Base-by-base conservation (phyloP, 805 yeast genomes). In the Candida lessepsii region DNA sequence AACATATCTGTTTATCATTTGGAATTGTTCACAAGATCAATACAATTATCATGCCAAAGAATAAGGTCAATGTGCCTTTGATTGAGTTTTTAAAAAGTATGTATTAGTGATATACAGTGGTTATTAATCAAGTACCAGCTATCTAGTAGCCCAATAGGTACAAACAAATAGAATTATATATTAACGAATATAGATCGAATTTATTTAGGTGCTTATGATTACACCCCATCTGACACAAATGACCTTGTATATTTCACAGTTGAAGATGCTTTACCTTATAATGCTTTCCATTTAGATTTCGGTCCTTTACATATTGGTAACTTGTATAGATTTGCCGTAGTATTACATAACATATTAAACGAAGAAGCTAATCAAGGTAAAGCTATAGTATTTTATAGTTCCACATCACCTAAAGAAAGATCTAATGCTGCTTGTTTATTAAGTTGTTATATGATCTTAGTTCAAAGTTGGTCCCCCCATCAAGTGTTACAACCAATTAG, bases 401-500 rank as follows among this genome's bases (percentile, higher is more conserved):
- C 89, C 1, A 80, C 91, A 0, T 81, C 86, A 23, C 78, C 96
- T 1, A 80, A 83, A 46, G 83, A 83, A 49, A 67, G 99, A 53
- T 81, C 97, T 5, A 93, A 93, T 56, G 95, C 98, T 13, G 97
- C 98, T 3, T 89, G 98, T 61, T 70, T 93, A 47, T 70, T 93
- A 37, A 87, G 96, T 49, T 88, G 97, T 55, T 93, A 93, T 63
- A 89, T 93, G 97, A 76, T 93, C 1, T 65, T 93, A 40, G 91
- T 93, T 13, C 99, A 93, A 59, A 83, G 88, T 10, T 93, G 99
- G 99, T 88, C 97, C 1, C 99, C 99, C 0, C 99, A 93, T 62
- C 93, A 93, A 61, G 99, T 90, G 0, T 65, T 93, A 48, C 97
- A 95, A 45, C 99, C 99, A 1, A 77, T 93, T 39, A 80, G 93